A percentile compares a stretch with the other conserved stretches of the same genome.
These are phyloP conservation scores for Dipodascus geniculatus DNA, from an alignment of 805 yeast species.

Conservation along the genomic window DNA sequence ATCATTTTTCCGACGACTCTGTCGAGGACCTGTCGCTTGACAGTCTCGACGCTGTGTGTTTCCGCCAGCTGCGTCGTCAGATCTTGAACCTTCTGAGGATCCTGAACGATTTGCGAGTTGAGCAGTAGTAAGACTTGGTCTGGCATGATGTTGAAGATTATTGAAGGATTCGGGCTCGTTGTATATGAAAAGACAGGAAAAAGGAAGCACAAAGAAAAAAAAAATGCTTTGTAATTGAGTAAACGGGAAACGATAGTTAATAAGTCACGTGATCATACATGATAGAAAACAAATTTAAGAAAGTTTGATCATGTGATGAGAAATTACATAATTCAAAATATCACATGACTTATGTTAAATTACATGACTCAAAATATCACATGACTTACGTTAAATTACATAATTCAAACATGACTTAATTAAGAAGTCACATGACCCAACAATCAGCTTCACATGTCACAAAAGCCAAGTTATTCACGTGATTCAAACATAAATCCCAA, in stretches of 20 bases:
- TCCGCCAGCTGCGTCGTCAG: background rate
- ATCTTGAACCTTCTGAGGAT: background rate
- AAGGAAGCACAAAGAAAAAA: background rate
- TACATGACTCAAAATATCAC: no score
- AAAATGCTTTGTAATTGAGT: background rate
- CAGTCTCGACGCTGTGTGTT: background rate
- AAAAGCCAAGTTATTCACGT: no score
- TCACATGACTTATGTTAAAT: no score
- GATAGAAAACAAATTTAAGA: no score
- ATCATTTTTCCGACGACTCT: constrained; percentile 25
- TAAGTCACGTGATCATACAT: background rate
- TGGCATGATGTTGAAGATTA: background rate
- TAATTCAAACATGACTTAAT: no score
- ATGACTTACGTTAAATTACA: no score
- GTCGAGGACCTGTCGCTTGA: constrained; percentile 26
- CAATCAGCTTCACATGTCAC: no score
- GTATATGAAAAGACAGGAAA: background rate
- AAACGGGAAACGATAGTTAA: background rate
- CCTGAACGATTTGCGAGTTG: constrained; percentile 2
- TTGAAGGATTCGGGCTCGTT: no score
- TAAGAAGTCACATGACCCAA: no score
- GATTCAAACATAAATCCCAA: no score
- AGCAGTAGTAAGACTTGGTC: constrained; percentile 12
- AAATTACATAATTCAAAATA: no score
- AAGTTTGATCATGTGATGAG: background rate